Base-by-base conservation (phyloP, 371 early-diverging fungal species). In the Nematocida homosporus region DNA sequence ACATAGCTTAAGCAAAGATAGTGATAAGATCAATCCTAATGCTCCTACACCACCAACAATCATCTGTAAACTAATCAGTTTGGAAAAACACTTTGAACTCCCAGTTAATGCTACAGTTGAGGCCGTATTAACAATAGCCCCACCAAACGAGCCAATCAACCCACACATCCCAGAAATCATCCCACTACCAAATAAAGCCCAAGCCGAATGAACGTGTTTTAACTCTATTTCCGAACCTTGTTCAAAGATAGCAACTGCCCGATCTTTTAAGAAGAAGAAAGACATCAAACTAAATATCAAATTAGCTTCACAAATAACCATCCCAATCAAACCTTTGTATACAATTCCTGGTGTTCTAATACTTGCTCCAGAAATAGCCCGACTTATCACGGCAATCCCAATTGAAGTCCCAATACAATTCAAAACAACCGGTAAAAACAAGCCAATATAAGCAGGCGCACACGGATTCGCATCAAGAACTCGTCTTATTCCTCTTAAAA, bases 271-370 rank as follows among this genome's bases (percentile, higher is more conserved):
- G 56, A 81, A 65, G 37, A 81, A 69, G 42, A 69, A 80, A 32
- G 63, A 61, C 23, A 82, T 56, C 27, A 85, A 65, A 37, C 80
- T 68, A 48, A 63, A 56, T 13, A 84, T 56, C 30, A 83, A 60
- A 38, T 83, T 83, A 44, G 82, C 82, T 44, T 85, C 85, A 56
- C 85, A 85, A 18, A 85, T 81, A 29, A 83, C 81, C 41, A 79
- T 82, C 40, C 85, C 85, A 5, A 85, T 47, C 8, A 85, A 50
- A 18, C 81, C 56, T 65, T 83, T 82, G 23, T 79, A 76, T 23
- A 80, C 81, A 32, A 85, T 65, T 32, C 76, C 42, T 23, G 85
- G 85, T 0, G 52, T 52, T 35, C 60, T 61, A 30, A 85, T 80
- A 34, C 79, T 80, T 35, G 81, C 78, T 8, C 83, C 85, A 55